Percentiles rank a stretch among this genome's conserved stretches.
Evolutionary conservation across 495 filamentous ascomycete species (phyloP).

Genomic region (Neurospora sp.): DNA sequence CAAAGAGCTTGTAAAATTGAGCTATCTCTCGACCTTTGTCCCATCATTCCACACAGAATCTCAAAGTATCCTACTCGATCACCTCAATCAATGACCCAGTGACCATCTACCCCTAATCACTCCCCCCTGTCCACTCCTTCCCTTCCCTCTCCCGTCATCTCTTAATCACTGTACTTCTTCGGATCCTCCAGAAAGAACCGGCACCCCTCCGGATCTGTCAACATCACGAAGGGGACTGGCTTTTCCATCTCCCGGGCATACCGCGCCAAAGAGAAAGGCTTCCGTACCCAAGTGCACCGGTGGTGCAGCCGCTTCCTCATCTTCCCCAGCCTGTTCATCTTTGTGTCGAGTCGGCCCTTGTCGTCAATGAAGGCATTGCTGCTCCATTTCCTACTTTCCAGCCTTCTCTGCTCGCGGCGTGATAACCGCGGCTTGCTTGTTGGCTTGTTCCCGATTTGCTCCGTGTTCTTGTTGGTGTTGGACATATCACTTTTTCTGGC

Average conservation of each 20-base stretch:
- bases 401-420: no score
- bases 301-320: not conserved
- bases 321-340: not conserved
- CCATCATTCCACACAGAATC: not conserved
- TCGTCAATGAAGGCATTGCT: not conserved
- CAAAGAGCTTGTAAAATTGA: not conserved
- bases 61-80: no score
- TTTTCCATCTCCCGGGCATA: not conserved
- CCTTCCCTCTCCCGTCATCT: not conserved
- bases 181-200: not conserved
- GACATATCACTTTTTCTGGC: no score
- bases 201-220: not conserved
- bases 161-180: not conserved
- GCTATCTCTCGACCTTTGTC: not conserved
- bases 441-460: no score
- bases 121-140: no score
- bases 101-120: not conserved
- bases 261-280: not conserved
- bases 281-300: not conserved
- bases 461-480: no score
- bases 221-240: not conserved
- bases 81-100: no score
- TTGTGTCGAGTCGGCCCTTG: fast-evolving
- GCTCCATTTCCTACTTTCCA: not conserved
- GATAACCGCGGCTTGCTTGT: no score